Percentiles rank a stretch among this genome's conserved stretches.
phyloP scores from a whole-genome alignment of 176 grass and related monocot species.

The Dactylis glomerata region DNA sequence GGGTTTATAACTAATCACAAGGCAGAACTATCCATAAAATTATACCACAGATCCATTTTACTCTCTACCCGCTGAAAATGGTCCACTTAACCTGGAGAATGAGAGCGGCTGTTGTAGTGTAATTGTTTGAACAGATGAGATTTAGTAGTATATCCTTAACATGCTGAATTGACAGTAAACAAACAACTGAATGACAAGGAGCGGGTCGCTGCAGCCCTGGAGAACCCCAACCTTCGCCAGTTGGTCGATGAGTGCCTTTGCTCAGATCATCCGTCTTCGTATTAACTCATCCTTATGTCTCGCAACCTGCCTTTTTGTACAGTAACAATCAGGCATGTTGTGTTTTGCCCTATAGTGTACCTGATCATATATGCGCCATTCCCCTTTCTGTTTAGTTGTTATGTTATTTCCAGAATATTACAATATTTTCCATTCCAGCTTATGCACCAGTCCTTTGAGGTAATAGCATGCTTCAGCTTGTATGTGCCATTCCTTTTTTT shows the following conservation, averaged over 20 bases:
- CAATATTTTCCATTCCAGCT: neutral
- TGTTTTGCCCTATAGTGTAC: slow-evolving; percentile 28
- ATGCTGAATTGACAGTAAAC: slow-evolving; percentile 67
- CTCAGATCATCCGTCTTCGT: slow-evolving; percentile 63
- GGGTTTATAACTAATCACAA: neutral
- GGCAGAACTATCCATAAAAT: neutral
- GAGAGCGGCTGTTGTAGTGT: neutral
- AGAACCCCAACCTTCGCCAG: slow-evolving; percentile 94
- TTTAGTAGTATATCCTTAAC: neutral
- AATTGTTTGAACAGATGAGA: neutral
- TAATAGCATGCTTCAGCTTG: neutral
- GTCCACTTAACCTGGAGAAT: neutral
- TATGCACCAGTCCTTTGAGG: neutral
- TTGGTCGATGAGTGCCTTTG: slow-evolving; percentile 88
- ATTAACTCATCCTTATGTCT: slow-evolving; percentile 23
- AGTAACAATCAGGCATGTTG: slow-evolving; percentile 42
- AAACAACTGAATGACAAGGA: slow-evolving; percentile 99
- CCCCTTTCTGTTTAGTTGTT: neutral
- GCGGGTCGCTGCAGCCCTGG: slow-evolving; percentile 81
- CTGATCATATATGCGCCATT: slow-evolving; percentile 8
- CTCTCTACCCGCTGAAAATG: neutral
- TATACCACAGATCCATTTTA: neutral
- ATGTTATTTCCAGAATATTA: neutral
- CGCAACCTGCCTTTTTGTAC: slow-evolving; percentile 30
- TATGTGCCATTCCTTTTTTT: neutral